Evolutionary conservation across 345 rosid species (phyloP), one percentile per base, ranked within the genome.

Genomic region (Aegle marmelos): DNA sequence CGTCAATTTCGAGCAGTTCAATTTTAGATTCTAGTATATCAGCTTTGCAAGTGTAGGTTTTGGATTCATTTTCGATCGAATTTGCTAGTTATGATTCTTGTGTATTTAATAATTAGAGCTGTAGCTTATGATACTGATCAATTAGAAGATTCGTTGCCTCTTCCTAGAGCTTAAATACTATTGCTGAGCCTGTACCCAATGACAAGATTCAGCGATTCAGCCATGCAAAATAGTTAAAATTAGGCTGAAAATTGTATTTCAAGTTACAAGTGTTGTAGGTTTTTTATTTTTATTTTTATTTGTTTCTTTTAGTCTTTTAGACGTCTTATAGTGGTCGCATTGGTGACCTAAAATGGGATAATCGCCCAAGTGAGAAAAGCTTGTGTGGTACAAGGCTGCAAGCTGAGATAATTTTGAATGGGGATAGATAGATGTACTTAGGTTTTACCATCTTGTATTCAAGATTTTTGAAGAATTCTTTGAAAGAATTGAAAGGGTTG

Each of bases 61-160:
- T 7, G 31, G n/a, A 9, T 60, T 60, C 56, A 60, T 73, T 10
- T 60, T 73, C 27, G 58, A 25, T 73, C 30, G 14, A 45, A 7
- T 48, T 45, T 7, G 30, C 7, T 5, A 21, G 6, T 36, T 6
- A 58, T 36, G 58, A 34, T 36, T 17, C 6, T 31, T 31, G 56
- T 72, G 17, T 58, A 36, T 22, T 73, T 71, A 24, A 73, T 73
- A 58, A 8, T 37, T 73, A 37, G 76, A 14, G 24, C 56, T 73
- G 39, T 58, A 9, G 16, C 16, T 27, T 17, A 58, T 25, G 24
- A 27, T 45, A 25, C 58, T 72, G 22, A n/a, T 57, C 17, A n/a
- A 72, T 56, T 57, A 34, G 63, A 19, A 64, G 1, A 64, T 33
- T 33, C 4, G 1, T 19, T 64, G 24, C 34, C 6, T 33, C 22